Evolutionary conservation across 345 rosid species (phyloP), one percentile per base, ranked within the genome.

Genomic region (Isatis tinctoria): DNA sequence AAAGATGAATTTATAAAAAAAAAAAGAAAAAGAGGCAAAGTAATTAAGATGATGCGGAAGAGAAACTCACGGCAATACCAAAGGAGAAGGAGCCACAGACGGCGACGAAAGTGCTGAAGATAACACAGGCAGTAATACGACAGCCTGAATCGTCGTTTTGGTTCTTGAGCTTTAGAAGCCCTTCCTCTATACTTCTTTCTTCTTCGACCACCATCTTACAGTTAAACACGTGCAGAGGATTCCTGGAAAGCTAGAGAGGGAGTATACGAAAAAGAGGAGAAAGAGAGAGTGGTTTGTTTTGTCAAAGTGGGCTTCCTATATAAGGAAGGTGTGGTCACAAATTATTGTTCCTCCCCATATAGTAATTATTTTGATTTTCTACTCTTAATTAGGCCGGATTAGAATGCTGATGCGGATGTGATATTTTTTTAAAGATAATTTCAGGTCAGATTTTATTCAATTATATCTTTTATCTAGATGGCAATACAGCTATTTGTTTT

Each of bases 1-100:
- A 35, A 35, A 40, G 3, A 39, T 39, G 27, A 28, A 3, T 53
- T 30, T n/a, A 12, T 28, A 54, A 43, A 9, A 45, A 44, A 11
- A 41, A 18, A 26, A 40, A 8, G 0, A 4, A 17, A 1, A 44
- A 24, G 20, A 6, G 32, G 45, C 11, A 4, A 2, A n/a, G 4
- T 11, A n/a, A n/a, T n/a, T n/a, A 48, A 8, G 26, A 65, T n/a
- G 26, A 40, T 40, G 14, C 13, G 17, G n/a, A 33, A n/a, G 54
- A 70, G 7, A 63, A 69, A 56, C 75, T 54, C 1, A 76, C 80
- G 3, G 80, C 65, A 37, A 69, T 60, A 45, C 80, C 80, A 63
- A 70, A 56, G 60, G 75, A 69, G 65, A 76, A 76, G 60, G 80
- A 76, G n/a, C 52, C 52, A 70, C 70, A 76, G 2, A 76, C 60